A percentile compares a stretch with the other conserved stretches of the same genome.
Evolutionary conservation across 148 eudicot species (phyloP).

Genomic region (Cornus florida): DNA sequence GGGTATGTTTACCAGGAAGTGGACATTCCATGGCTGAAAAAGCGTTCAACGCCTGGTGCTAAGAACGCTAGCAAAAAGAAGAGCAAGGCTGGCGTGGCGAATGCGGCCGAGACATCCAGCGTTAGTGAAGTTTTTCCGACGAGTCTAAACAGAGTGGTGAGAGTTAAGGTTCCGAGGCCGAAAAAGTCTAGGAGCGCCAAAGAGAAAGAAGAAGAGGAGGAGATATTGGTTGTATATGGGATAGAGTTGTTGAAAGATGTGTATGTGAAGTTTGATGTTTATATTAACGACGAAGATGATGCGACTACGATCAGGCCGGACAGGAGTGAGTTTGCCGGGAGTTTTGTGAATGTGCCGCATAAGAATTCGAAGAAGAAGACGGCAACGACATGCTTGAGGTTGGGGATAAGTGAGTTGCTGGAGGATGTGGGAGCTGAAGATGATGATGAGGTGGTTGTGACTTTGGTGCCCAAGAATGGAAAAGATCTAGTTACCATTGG

Average conservation of each 20-base stretch:
- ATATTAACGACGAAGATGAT: slow-evolving; percentile 77
- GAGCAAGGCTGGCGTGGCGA: slow-evolving; percentile 28
- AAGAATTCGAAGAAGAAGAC: slow-evolving; percentile 35
- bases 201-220: slow-evolving; percentile 60
- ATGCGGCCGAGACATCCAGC: slow-evolving; percentile 32
- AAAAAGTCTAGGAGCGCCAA: slow-evolving; percentile 54
- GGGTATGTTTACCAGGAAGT: slow-evolving; percentile 70
- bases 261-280: slow-evolving; percentile 68
- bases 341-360: slow-evolving; percentile 75
- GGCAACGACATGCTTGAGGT: slow-evolving; percentile 37
- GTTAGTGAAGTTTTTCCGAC: slow-evolving; percentile 33
- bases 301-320: too few relatives aligned
- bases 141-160: slow-evolving; percentile 40
- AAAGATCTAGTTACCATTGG: slow-evolving; percentile 37
- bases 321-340: slow-evolving; percentile 93
- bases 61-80: neutral
- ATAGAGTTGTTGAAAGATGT: slow-evolving; percentile 42
- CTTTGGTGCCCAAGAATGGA: slow-evolving; percentile 59
- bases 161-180: slow-evolving; percentile 59
- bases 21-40: slow-evolving; percentile 54
- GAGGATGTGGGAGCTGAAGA: slow-evolving; percentile 77
- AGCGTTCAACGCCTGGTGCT: slow-evolving; percentile 30
- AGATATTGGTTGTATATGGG: slow-evolving; percentile 43
- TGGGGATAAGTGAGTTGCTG: slow-evolving; percentile 65
- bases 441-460: slow-evolving; percentile 65